Evolutionary conservation across 1,284 basidiomycete genomes (phyloP).

Genomic region (Ustilago trichophora): DNA sequence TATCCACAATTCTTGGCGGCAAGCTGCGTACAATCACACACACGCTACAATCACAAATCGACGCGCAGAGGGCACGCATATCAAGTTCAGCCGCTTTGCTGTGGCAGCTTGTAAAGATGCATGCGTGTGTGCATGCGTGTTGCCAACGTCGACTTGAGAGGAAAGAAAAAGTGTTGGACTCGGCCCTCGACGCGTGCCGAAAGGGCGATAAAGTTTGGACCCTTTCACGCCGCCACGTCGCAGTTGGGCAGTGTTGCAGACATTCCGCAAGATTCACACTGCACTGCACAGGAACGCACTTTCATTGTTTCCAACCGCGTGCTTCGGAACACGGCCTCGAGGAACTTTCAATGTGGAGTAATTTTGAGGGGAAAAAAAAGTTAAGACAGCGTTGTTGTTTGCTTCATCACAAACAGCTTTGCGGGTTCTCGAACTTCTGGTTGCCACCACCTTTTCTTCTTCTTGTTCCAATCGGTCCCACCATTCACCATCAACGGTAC

Average conservation of each 20-base stretch:
- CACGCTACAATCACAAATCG: constrained; percentile 1
- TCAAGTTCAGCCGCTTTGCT: too few species aligned
- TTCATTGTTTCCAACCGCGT: too few species aligned
- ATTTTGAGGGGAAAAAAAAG: constrained; percentile 1
- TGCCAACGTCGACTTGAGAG: too few species aligned
- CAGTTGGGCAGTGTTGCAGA: too few species aligned
- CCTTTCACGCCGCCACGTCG: too few species aligned
- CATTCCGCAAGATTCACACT: too few species aligned
- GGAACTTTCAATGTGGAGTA: neutral
- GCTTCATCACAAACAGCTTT: too few species aligned
- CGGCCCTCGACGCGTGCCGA: constrained; percentile 4
- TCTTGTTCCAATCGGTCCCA: neutral
- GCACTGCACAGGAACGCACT: too few species aligned
- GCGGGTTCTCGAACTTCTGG: too few species aligned
- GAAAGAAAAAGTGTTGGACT: neutral
- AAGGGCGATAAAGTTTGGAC: neutral
- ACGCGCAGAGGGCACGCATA: neutral
- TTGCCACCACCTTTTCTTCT: constrained; percentile 1
- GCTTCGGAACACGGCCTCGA: constrained; percentile 3
- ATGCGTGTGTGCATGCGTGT: constrained; percentile 1
- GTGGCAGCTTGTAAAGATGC: too few species aligned
- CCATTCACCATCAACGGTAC: neutral
- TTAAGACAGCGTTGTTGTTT: neutral
- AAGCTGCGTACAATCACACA: constrained; percentile 6
- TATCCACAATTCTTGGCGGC: too few species aligned